phyloP scores from a whole-genome alignment of 176 grass and related monocot genomes.

The Sorghum bicolor region Sorghum_bicolor_NCBIv3 NC_012873.2:2470501-2471000 shows the following conservation, averaged over 20 bases:
- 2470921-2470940: constrained; percentile 51
- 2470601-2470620: background rate
- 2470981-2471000: constrained; percentile 56
- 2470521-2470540: constrained; percentile 55
- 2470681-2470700: background rate
- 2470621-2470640: background rate
- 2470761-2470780: constrained; percentile 58
- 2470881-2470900: constrained; percentile 5
- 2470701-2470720: constrained; percentile 16
- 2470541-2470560: constrained; percentile 45
- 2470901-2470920: constrained; percentile 17
- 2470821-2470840: constrained; percentile 72
- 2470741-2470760: constrained; percentile 70
- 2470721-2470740: constrained; percentile 50
- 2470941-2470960: constrained; percentile 60
- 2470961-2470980: constrained; percentile 75
- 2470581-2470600: background rate
- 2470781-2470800: constrained; percentile 78
- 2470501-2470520: constrained; percentile 68
- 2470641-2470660: background rate
- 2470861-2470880: constrained; percentile 23
- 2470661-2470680: background rate
- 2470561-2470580: constrained; percentile 64
- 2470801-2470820: constrained; percentile 68
- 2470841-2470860: constrained; percentile 82